phyloP scores from a whole-genome alignment of 2,329 filamentous ascomycete species.

The Phaeoacremonium minimum region DNA sequence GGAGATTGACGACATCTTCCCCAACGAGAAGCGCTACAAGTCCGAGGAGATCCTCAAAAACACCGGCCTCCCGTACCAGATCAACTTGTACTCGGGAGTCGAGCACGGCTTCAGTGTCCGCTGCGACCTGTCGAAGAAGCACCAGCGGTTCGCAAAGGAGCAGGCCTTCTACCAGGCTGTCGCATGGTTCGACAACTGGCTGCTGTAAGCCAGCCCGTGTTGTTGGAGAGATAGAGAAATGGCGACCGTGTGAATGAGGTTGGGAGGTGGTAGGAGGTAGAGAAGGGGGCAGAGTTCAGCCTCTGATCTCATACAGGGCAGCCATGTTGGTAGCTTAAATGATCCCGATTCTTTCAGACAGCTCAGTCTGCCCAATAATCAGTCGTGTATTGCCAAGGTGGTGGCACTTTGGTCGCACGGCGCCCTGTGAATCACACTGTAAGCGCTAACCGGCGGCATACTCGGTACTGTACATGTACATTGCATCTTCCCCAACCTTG shows the following conservation, averaged over 20 bases:
- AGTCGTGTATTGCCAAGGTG: too few species aligned
- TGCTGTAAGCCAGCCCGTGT: slow-evolving; percentile 24
- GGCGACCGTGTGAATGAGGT: not conserved
- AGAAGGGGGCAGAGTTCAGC: too few species aligned
- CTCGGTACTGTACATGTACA: too few species aligned
- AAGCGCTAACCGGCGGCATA: too few species aligned
- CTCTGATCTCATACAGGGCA: too few species aligned
- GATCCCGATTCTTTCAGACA: too few species aligned
- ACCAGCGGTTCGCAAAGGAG: slow-evolving; percentile 69
- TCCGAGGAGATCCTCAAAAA: slow-evolving; percentile 60
- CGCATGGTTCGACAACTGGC: slow-evolving; percentile 67
- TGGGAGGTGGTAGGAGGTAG: too few species aligned
- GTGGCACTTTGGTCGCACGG: too few species aligned
- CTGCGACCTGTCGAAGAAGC: slow-evolving; percentile 52
- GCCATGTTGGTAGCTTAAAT: too few species aligned
- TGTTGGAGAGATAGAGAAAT: not conserved
- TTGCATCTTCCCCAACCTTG: too few species aligned
- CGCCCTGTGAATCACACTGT: too few species aligned
- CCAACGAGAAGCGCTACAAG: slow-evolving; percentile 57
- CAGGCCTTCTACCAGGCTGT: slow-evolving; percentile 76
- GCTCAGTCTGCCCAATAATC: too few species aligned
- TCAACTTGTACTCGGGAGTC: slow-evolving; percentile 69
- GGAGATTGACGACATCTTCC: slow-evolving; percentile 64
- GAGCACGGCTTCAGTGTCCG: slow-evolving; percentile 73
- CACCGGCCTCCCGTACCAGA: slow-evolving; percentile 63